Evolutionary conservation across 148 eudicot genomes (phyloP), one percentile per base, ranked within the genome.

Genomic region (Rhododendron molle): DNA sequence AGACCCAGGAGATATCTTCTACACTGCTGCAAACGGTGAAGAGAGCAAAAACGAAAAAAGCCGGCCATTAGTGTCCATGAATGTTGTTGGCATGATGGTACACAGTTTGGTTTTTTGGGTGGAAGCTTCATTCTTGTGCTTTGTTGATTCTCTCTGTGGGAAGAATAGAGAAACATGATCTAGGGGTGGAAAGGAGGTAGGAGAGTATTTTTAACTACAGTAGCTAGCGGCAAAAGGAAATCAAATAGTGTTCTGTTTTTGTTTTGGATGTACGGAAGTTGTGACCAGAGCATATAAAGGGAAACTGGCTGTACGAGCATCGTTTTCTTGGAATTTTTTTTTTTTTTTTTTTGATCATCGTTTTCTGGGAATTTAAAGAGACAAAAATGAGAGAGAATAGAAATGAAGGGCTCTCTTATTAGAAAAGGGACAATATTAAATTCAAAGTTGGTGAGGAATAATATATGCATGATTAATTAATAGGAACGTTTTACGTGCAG

Each of bases 1-100:
- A 88, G 83, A 72, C 88, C 81, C 40, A 87, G 11, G 60, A 87
- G 60, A 43, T 86, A 73, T 49, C 47, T 72, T 44, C 50, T 84
- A 1, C 11, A 72, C 32, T 76, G 86, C 15, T 79, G 86, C 26
- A 28, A 49, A 49, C 0, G 1, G 58, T 49, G 60, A 79, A 79
- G 60, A 49, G 60, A 49, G 81, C 28, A 20, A 46, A 5, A 49
- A 28, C 56, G 85, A 16, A 3, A 56, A 56, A 56, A 56, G 62
- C 62, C 18, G 62, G 62, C 62, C 23, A 56, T 56, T 16, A 5
- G 62, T 1, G 62, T 4, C 23, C 62, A 18, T 56, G 62, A 18
- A 18, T 56, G 62, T 18, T 56, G 62, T 46, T 46, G 49, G 21
- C 7, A 16, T 56, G 23, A 6, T 56, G 5, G 23, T 56, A 56